Conservation (phyloP, 139 green algal genomes). For the Micromonas pusilla region DNA sequence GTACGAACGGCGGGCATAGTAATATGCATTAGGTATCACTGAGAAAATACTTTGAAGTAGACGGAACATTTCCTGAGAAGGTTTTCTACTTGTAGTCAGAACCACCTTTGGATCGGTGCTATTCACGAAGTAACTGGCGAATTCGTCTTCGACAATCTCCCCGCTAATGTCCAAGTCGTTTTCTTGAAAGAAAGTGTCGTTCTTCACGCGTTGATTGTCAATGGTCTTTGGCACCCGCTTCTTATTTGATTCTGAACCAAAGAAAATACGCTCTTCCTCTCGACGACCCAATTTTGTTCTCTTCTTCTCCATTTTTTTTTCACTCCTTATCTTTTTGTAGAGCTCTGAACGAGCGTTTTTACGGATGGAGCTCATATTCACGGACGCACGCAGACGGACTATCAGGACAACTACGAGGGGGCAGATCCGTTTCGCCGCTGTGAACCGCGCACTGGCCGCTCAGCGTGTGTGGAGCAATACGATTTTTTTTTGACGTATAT, state of each 20-base stretch:
- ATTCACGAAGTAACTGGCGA: slow-evolving; percentile 46
- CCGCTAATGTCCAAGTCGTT: slow-evolving; percentile 60
- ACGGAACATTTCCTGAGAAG: slow-evolving; percentile 67
- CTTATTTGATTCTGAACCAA: slow-evolving; percentile 57
- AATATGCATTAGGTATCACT: slow-evolving; percentile 47
- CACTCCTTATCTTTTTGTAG: slow-evolving; percentile 72
- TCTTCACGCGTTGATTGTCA: slow-evolving; percentile 78
- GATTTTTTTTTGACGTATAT: too few relatives aligned
- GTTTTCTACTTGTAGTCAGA: slow-evolving; percentile 81
- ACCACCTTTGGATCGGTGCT: slow-evolving; percentile 72
- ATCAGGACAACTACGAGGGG: too few relatives aligned
- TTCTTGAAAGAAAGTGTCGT: slow-evolving; percentile 63
- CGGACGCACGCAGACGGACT: too few relatives aligned
- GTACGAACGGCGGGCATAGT: slow-evolving; percentile 18
- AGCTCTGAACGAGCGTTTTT: slow-evolving; percentile 64
- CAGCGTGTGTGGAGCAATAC: too few relatives aligned
- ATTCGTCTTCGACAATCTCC: slow-evolving; percentile 84
- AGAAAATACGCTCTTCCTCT: slow-evolving; percentile 50
- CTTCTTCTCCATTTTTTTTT: slow-evolving; percentile 64
- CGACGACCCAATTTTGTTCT: slow-evolving; percentile 56
- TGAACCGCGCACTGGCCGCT: too few relatives aligned
- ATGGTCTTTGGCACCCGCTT: slow-evolving; percentile 68
- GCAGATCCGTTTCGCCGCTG: too few relatives aligned
- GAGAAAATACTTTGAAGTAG: slow-evolving; percentile 54
- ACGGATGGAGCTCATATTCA: too few relatives aligned